phyloP scores from a whole-genome alignment of 176 grass and related monocot genomes.

The Calamus simplicifolius region DNA sequence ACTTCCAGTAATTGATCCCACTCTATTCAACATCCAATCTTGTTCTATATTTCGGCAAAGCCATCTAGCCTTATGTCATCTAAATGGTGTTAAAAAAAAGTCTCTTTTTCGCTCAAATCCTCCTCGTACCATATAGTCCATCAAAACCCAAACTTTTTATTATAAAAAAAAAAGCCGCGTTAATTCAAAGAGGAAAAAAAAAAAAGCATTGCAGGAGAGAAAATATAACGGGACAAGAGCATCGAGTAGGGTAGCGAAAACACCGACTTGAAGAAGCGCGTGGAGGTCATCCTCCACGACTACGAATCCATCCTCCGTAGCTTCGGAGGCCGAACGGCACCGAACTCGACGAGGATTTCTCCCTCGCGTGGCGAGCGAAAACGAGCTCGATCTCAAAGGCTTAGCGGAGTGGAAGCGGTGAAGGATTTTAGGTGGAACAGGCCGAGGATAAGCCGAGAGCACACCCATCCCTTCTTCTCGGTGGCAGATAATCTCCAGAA shows the following conservation, averaged over 20 bases:
- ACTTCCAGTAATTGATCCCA: too few species aligned
- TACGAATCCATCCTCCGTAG: conserved; percentile 28
- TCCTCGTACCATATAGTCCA: too few species aligned
- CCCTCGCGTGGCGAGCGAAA: neutral
- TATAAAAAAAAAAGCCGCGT: too few species aligned
- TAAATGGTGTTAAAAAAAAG: too few species aligned
- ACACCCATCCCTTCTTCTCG: conserved; percentile 12
- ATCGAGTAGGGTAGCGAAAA: neutral
- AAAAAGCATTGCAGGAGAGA: neutral
- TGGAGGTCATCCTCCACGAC: conserved; percentile 74
- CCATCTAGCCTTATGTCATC: too few species aligned
- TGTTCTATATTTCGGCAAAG: too few species aligned
- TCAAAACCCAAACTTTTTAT: too few species aligned
- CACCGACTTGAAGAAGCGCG: conserved; percentile 55
- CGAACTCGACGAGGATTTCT: neutral
- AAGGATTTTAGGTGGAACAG: conserved; percentile 9
- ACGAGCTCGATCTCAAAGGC: conserved; percentile 1
- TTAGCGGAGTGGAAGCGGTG: conserved; percentile 9
- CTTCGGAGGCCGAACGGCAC: conserved; percentile 20
- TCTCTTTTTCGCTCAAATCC: too few species aligned
- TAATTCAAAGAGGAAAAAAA: neutral
- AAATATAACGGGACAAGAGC: neutral
- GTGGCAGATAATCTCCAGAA: too few species aligned
- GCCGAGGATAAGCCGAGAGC: conserved; percentile 16
- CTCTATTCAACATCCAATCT: too few species aligned